Evolutionary conservation across 2,329 filamentous ascomycete genomes (phyloP), one percentile per base, ranked within the genome.

Genomic region (Xylaria sp.): DNA sequence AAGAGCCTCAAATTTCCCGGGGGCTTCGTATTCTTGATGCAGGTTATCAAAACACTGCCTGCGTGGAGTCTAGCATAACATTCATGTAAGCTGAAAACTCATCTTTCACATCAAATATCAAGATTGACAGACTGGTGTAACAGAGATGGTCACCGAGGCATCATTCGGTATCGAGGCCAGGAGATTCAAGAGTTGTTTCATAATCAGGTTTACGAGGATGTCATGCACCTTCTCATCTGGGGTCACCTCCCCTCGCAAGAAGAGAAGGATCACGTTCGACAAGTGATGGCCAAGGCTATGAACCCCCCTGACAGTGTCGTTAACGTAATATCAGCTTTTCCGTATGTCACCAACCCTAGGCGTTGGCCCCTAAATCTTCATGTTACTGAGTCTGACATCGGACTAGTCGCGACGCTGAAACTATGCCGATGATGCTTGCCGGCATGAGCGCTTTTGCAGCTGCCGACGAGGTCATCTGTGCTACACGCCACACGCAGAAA

Each of bases 171-270:
- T 37, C 58, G 70, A 37, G 70, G 67, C 35, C 67, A 69, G 51
- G 59, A 64, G n/a, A 71, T 72, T 31, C 51, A 72, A 38, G 57
- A 66, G 28, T 40, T 72, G 43, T 72, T 71, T 47, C 65, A 67
- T 9, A 35, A 71, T 57, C 69, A 72, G 38, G 68, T 68, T 11
- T 70, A 69, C 37, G 70, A 72, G 54, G 70, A 72, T 64, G 58
- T 71, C 6, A 72, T 72, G 70, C 63, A 78, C 57, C 73, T 80
- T 19, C 70, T 80, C 12, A 72, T 80, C 58, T 79, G 77, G 71
- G 77, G 76, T 7, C 64, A 72, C 8, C 65, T 78, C 2, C 78
- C 78, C 0, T 71, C 70, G 2, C 62, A 70, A 31, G 60, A 67
- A 17, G 71, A 78, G 67, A 74, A 73, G 67, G 72, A 69, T 61